Evolutionary conservation across 2,329 filamentous ascomycete genomes (phyloP), one percentile per base, ranked within the genome.

Genomic region (Thielaviopsis populi): DNA sequence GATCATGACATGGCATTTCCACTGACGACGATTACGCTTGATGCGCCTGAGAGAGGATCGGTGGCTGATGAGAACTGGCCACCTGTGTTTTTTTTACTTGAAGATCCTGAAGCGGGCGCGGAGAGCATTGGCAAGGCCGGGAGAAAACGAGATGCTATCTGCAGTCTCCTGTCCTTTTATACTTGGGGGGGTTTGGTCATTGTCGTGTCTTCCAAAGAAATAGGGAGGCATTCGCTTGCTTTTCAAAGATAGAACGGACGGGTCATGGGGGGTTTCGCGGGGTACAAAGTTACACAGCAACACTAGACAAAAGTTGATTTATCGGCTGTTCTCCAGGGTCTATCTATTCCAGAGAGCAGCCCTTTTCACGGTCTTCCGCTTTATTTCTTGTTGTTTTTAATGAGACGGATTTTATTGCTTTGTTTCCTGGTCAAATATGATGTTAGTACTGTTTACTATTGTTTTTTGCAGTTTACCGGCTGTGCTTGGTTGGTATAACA

Each of bases 281-380:
- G 60, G 59, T 61, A 61, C 62, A 63, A 63, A 59, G 72, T 70
- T 62, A 66, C 64, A 56, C 53, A 56, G 53, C 61, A 66, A 69
- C 70, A 76, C 80, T 83, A 84, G 81, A 84, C 79, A 83, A 83
- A 83, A 83, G 79, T 79, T 80, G 80, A 81, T 82, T 82, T 81
- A 79, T 83, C 80, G 76, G 78, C 79, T 80, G 75, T 81, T 60
- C 62, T 62, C 63, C 61, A 17, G 19, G 56, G 58, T n/a, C 27
- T 40, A 11, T 42, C 63, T 27, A 33, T 56, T 30, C 27, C 63
- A 61, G 59, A 65, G 59, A 65, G 62, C 48, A 59, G 50, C 50
- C 53, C 43, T 63, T 63, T 62, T 61, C 41, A 67, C 27, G 50
- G 41, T 63, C 54, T 59, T 30, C 42, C 59, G 33, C 56, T 63